These are phyloP conservation scores for Quambalaria eucalypti DNA, from an alignment of 1,284 basidiomycete genomes.

Conservation along the genomic window DNA sequence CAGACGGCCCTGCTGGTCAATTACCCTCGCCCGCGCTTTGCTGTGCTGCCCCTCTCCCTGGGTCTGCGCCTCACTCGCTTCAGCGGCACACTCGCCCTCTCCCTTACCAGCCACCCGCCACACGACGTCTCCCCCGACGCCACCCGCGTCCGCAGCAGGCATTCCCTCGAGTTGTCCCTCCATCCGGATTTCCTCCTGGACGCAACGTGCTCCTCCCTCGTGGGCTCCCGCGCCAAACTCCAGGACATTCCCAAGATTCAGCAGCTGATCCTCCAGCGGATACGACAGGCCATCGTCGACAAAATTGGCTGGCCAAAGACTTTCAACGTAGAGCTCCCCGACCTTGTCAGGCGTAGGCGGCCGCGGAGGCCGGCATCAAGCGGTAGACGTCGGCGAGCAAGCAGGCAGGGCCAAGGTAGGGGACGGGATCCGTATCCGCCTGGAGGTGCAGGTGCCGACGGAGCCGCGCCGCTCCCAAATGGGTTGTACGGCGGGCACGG, in stretches of 20 bases:
- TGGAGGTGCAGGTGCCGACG: no score
- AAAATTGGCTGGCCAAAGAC: slow-evolving; percentile 52
- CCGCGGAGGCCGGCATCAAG: background rate
- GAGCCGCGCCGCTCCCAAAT: no score
- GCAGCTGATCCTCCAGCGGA: slow-evolving; percentile 53
- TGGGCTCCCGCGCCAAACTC: slow-evolving; percentile 55
- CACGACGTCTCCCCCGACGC: slow-evolving; percentile 6
- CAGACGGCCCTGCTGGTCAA: slow-evolving; percentile 55
- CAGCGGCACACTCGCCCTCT: slow-evolving; percentile 52
- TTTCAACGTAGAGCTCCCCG: slow-evolving; percentile 50
- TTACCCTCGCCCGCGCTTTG: slow-evolving; percentile 54
- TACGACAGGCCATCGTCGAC: slow-evolving; percentile 52
- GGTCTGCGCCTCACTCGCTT: slow-evolving; percentile 53
- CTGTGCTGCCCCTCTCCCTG: slow-evolving; percentile 54
- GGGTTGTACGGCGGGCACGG: no score
- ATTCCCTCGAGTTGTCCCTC: slow-evolving; percentile 52
- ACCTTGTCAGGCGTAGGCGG: slow-evolving; percentile 18
- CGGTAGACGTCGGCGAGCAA: background rate
- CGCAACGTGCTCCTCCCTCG: slow-evolving; percentile 52
- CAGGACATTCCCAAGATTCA: slow-evolving; percentile 58
- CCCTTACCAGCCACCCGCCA: background rate
- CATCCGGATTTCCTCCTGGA: slow-evolving; percentile 56
- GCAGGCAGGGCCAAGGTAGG: no score
- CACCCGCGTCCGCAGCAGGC: slow-evolving; percentile 30
- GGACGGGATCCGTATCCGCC: no score